Conservation (phyloP, 106 monocot genomes). For the Allium cepa region DNA sequence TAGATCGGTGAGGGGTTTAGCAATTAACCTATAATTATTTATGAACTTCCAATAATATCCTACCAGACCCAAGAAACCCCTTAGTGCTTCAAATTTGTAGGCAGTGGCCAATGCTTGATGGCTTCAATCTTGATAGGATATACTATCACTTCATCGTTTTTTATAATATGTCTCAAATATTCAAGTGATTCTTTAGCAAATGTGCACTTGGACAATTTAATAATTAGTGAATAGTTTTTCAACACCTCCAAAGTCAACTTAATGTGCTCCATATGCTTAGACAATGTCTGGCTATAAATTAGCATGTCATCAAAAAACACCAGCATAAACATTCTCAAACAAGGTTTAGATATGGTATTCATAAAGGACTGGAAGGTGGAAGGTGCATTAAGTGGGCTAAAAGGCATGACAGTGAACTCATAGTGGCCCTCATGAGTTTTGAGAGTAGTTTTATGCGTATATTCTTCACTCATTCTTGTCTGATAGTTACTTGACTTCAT, state of each 20-base stretch:
- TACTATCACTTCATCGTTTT: no score
- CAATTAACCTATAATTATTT: no score
- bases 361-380: background rate
- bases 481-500: background rate
- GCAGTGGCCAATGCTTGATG: no score
- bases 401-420: background rate
- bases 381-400: background rate
- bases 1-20: no score
- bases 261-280: background rate
- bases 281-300: background rate
- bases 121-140: no score
- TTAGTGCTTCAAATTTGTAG: no score
- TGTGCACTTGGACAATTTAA: background rate
- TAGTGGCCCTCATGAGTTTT: background rate
- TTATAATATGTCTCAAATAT: conserved; percentile 1
- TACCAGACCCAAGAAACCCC: no score
- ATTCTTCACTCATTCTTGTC: background rate
- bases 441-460: background rate
- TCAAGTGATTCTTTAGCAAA: background rate
- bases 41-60: no score
- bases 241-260: background rate
- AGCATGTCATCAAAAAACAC: background rate
- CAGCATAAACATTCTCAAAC: background rate
- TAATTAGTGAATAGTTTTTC: background rate
- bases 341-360: background rate